Evolutionary conservation across 257 asterid genomes (phyloP).

Genomic region (Petrea volubilis): DNA sequence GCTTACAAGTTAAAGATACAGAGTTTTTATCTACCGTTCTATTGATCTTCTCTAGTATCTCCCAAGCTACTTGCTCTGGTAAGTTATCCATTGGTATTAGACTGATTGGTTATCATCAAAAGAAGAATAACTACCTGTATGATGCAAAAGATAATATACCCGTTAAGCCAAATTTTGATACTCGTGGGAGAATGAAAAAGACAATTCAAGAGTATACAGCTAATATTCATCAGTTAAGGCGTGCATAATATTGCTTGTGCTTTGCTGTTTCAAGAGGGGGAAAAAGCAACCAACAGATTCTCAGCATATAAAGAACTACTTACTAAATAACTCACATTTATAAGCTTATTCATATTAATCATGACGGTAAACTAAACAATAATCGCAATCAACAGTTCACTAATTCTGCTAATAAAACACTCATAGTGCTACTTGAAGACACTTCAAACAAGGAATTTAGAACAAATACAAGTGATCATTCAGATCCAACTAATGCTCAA

Average conservation of each 20-base stretch:
- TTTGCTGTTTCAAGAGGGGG: neutral
- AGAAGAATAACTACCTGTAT: slow-evolving; percentile 14
- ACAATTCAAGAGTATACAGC: neutral
- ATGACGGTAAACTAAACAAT: neutral
- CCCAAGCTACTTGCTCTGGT: slow-evolving; percentile 75
- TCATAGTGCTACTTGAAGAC: neutral
- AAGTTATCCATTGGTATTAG: slow-evolving; percentile 62
- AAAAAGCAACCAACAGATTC: neutral
- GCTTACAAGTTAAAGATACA: slow-evolving; percentile 69
- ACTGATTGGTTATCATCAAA: slow-evolving; percentile 1
- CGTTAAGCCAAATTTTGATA: neutral
- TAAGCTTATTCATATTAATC: neutral
- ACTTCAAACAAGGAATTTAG: neutral
- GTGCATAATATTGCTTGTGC: neutral
- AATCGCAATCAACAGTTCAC: neutral
- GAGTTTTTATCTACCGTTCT: slow-evolving; percentile 57
- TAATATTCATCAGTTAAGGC: neutral
- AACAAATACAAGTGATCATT: neutral
- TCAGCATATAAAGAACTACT: neutral
- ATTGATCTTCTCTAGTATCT: slow-evolving; percentile 56
- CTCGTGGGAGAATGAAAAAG: neutral
- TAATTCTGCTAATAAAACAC: neutral
- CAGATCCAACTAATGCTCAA: neutral
- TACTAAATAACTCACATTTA: neutral
- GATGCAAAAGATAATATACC: neutral